phyloP scores from a whole-genome alignment of 2,329 filamentous ascomycete species.

The Epichloe hybrida region DNA sequence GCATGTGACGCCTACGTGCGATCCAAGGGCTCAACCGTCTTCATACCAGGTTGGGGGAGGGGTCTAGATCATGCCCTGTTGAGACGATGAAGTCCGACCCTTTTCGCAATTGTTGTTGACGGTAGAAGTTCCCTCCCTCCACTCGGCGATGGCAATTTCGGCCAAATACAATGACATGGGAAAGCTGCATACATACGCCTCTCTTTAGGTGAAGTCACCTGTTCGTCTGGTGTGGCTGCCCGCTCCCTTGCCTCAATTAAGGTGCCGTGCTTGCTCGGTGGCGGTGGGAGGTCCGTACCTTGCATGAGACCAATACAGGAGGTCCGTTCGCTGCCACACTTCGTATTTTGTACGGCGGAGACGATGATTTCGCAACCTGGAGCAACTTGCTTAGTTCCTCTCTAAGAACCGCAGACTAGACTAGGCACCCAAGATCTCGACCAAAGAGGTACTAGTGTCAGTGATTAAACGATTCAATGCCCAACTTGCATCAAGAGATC shows the following conservation, averaged over 20 bases:
- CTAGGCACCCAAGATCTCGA: too few relatives aligned
- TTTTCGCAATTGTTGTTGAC: too few relatives aligned
- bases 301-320: neutral
- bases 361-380: neutral
- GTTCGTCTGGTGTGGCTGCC: slow-evolving; percentile 1
- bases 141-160: neutral
- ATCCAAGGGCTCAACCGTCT: neutral
- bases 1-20: too few relatives aligned
- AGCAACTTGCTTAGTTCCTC: too few relatives aligned
- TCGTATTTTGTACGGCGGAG: neutral
- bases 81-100: too few relatives aligned
- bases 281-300: neutral
- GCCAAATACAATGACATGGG: neutral
- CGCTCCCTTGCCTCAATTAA: neutral
- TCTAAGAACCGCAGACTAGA: too few relatives aligned
- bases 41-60: too few relatives aligned
- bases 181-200: neutral
- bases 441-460: too few relatives aligned
- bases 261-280: neutral
- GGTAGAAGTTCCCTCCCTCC: neutral
- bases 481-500: too few relatives aligned
- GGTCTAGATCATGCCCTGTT: too few relatives aligned
- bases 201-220: neutral
- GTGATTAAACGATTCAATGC: too few relatives aligned
- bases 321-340: neutral